phyloP scores from a whole-genome alignment of 306 rosid species.

The Prunus mira region DNA sequence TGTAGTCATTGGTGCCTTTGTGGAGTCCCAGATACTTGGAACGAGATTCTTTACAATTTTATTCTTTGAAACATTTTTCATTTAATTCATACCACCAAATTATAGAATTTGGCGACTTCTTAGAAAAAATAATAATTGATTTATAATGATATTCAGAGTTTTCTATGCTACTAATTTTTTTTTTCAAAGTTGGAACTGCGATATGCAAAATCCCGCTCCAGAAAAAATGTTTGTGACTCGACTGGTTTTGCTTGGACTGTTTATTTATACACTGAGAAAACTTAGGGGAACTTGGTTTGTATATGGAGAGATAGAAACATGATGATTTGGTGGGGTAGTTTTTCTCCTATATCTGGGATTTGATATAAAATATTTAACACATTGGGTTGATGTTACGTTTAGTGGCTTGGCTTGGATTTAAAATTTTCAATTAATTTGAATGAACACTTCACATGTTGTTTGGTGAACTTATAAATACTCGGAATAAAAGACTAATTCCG shows the following conservation, averaged over 20 bases:
- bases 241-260: background rate
- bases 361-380: no score
- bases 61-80: conserved; percentile 29
- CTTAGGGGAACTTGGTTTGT: no score
- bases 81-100: background rate
- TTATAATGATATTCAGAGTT: background rate
- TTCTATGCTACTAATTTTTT: background rate
- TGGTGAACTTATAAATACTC: no score
- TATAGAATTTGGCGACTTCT: background rate
- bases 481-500: no score
- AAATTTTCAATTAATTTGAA: no score
- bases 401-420: no score
- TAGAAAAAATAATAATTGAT: background rate
- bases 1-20: conserved; percentile 96
- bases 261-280: no score
- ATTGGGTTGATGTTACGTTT: no score
- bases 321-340: no score
- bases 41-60: conserved; percentile 65
- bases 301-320: no score
- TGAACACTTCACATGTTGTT: no score
- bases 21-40: conserved; percentile 99
- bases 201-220: background rate
- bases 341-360: no score
- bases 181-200: background rate
- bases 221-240: background rate